Percentiles rank a stretch among this genome's conserved stretches.
These are phyloP conservation scores for Croton laevigatus DNA, from an alignment of 441 rosid species.

Conservation along the genomic window DNA sequence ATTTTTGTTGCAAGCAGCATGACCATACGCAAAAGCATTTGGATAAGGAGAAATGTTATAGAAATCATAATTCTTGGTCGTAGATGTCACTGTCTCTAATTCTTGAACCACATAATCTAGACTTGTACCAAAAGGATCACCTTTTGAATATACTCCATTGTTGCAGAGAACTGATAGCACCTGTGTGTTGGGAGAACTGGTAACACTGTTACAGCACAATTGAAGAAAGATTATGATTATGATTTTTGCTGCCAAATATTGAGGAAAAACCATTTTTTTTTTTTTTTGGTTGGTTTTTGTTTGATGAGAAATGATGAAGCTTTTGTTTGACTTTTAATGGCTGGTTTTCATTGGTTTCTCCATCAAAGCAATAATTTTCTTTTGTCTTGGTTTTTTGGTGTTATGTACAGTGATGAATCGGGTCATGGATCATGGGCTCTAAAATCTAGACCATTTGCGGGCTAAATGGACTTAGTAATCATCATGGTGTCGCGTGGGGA, in stretches of 20 bases:
- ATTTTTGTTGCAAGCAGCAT: conserved; percentile 42
- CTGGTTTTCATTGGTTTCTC: conserved; percentile 24
- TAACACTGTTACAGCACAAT: conserved; percentile 4
- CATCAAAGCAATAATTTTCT: background rate
- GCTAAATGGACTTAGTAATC: background rate
- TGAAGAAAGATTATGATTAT: conserved; percentile 8
- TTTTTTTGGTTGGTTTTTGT: background rate
- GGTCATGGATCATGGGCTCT: background rate
- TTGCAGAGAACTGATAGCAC: conserved; percentile 44
- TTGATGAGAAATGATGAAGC: conserved; percentile 3
- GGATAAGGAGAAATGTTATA: conserved; percentile 56
- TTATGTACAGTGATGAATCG: background rate
- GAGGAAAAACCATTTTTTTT: conserved; percentile 27
- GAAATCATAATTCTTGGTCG: conserved; percentile 32
- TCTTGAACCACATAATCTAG: conserved; percentile 39
- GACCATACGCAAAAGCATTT: conserved; percentile 56
- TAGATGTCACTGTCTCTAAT: conserved; percentile 28
- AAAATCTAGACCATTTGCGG: no score
- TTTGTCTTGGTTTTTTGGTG: background rate
- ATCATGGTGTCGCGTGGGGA: background rate
- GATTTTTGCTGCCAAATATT: conserved; percentile 16
- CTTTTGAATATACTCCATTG: conserved; percentile 31
- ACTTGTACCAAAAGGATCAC: conserved; percentile 45
- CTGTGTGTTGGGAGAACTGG: conserved; percentile 37
- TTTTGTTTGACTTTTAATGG: conserved; percentile 11